Base-by-base conservation (phyloP, 2,329 filamentous ascomycete genomes). In the Nothophaeocryptopus gaeumannii region DNA sequence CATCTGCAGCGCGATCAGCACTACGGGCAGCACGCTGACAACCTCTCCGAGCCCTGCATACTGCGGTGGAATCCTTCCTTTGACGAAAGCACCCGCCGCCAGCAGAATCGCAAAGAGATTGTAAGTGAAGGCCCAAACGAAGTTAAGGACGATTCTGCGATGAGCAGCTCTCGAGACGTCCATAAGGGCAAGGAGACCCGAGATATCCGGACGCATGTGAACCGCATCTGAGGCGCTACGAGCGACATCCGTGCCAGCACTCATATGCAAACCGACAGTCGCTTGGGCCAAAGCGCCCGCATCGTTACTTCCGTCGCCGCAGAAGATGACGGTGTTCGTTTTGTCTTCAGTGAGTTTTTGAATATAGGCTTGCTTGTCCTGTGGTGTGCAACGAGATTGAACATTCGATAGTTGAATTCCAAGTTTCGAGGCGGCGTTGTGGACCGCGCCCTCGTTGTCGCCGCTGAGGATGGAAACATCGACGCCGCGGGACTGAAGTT, bases 271-370 rank as follows among this genome's bases (percentile, higher is more conserved):
- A 26, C 88, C 88, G 26, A 92, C 78, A 5, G 78, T 79, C 1
- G 88, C 85, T 62, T 84, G 80, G 0, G 85, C 82, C 2, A 92
- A 75, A 0, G 88, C 88, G 2, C 81, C 75, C 0, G 88, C 85
- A 61, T 92, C 88, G 65, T 92, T 92, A 11, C 85, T 89, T 1
- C 88, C 88, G 59, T 92, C 88, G 31, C 88, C 88, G 43, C 80
- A 78, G 67, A 92, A 91, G 5, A 90, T 67, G 13, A 88, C 78
- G 1, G 77, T 56, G n/a, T 57, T 61, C 9, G 39, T 51, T 12
- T 53, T 47, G 29, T 38, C 33, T 11, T 42, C 13, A 7, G 37
- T 41, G 41, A 74, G 51, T 2, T 56, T 41, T 9, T 62, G 57
- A 44, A 84, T 67, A 61, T 83, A 84, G 2, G 68, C 62, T 16